These are phyloP conservation scores for Thelephora aurantiotincta DNA, from an alignment of 768 basidiomycete species.

Conservation along the genomic window DNA sequence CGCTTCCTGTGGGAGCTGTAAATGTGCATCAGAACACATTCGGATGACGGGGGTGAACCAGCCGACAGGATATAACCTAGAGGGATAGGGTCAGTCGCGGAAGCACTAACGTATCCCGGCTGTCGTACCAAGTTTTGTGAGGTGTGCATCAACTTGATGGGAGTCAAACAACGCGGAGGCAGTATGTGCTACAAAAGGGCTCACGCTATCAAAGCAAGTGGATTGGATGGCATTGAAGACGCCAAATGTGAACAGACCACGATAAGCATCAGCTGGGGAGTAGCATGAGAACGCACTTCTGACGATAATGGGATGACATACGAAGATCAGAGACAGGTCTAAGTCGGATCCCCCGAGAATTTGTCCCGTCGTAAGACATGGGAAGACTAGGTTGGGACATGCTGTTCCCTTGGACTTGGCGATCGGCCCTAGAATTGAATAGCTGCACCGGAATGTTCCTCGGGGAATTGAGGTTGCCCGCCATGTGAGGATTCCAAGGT, in stretches of 20 bases:
- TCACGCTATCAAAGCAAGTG: slow-evolving; percentile 61
- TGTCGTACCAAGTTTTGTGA: slow-evolving; percentile 50
- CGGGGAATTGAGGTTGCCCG: too few relatives aligned
- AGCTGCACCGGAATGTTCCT: too few relatives aligned
- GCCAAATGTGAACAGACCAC: slow-evolving; percentile 73
- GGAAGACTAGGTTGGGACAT: too few relatives aligned
- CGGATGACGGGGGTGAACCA: too few relatives aligned
- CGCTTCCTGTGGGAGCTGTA: slow-evolving; percentile 87
- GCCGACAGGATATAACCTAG: not conserved
- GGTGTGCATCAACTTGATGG: slow-evolving; percentile 36
- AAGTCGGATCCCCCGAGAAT: slow-evolving; percentile 34
- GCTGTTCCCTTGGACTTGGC: too few relatives aligned
- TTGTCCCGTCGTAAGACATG: slow-evolving; percentile 2
- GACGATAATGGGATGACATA: slow-evolving; percentile 19
- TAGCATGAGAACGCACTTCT: not conserved
- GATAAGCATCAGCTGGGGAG: slow-evolving; percentile 63
- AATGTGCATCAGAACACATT: not conserved
- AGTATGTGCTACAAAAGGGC: slow-evolving; percentile 10
- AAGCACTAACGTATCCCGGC: too few relatives aligned
- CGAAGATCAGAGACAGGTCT: slow-evolving; percentile 63
- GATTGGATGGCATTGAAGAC: slow-evolving; percentile 91
- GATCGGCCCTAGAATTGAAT: too few relatives aligned
- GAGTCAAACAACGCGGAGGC: not conserved
- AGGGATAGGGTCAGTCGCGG: too few relatives aligned
- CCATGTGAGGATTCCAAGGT: too few relatives aligned